phyloP scores from a whole-genome alignment of 1,139 yeast genomes.

The Geotrichum klebahnii region DNA sequence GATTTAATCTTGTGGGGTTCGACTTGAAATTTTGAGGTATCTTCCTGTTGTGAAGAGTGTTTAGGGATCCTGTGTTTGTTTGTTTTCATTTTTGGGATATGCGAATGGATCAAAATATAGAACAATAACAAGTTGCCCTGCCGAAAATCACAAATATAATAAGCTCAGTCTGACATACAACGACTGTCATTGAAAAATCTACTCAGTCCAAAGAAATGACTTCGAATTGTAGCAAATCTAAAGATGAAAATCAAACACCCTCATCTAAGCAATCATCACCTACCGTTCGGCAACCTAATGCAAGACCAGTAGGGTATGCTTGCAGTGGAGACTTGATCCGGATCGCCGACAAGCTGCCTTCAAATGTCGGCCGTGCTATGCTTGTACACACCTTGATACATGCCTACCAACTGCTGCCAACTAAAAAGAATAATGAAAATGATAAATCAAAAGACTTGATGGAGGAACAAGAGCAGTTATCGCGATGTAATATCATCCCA shows the following conservation, averaged over 20 bases:
- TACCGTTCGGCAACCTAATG: not conserved
- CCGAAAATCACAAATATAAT: too few relatives aligned
- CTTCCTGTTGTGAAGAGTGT: too few relatives aligned
- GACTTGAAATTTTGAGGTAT: too few relatives aligned
- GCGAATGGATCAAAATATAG: too few relatives aligned
- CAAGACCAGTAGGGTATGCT: conserved; percentile 32
- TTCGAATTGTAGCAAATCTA: not conserved
- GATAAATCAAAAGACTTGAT: not conserved
- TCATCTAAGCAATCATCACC: not conserved
- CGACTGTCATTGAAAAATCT: not conserved
- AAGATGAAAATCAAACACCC: not conserved
- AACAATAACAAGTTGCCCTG: not conserved
- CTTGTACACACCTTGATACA: conserved; percentile 45
- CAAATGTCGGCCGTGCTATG: conserved; percentile 51
- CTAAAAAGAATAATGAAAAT: not conserved
- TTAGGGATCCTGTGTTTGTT: too few relatives aligned
- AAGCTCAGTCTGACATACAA: not conserved
- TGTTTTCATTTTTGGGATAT: too few relatives aligned
- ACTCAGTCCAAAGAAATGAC: too few relatives aligned
- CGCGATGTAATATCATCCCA: conserved; percentile 18
- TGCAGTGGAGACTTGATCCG: conserved; percentile 35
- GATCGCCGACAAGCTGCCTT: conserved; percentile 48
- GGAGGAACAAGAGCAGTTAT: not conserved
- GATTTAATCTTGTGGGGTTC: not conserved
- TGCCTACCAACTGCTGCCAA: conserved; percentile 42